A percentile compares a stretch with the other conserved stretches of the same genome.
These are phyloP conservation scores for Spizellomyces sp. DNA, from an alignment of 192 early-diverging fungal species.

Conservation along the genomic window DNA sequence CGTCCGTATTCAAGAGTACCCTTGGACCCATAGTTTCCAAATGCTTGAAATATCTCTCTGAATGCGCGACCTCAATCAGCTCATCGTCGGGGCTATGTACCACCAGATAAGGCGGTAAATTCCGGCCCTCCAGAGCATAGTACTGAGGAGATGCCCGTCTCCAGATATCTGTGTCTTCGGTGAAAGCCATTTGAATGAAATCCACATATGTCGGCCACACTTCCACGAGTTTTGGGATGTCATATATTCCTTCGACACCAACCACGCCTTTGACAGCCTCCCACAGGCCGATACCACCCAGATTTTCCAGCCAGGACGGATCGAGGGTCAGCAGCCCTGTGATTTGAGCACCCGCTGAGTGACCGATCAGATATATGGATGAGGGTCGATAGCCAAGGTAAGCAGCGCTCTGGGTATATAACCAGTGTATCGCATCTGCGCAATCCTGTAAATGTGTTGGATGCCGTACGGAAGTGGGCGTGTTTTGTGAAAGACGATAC, in stretches of 20 bases:
- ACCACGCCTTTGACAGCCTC: conserved; percentile 55
- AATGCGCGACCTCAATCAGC: conserved; percentile 64
- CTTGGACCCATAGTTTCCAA: conserved; percentile 19
- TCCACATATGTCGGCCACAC: conserved; percentile 69
- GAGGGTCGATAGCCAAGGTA: conserved; percentile 8
- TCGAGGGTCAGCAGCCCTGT: conserved; percentile 60
- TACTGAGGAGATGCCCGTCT: conserved; percentile 49
- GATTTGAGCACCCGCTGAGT: conserved; percentile 81
- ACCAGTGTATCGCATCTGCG: conserved; percentile 13
- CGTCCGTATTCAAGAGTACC: conserved; percentile 17
- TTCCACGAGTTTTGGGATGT: conserved; percentile 65
- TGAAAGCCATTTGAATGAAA: conserved; percentile 77
- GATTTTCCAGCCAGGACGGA: conserved; percentile 35
- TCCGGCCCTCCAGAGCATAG: conserved; percentile 26
- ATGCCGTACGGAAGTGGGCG: conserved; percentile 35
- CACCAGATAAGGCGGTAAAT: conserved; percentile 56
- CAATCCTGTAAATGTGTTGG: conserved; percentile 72
- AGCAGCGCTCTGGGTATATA: background rate
- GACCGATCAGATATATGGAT: conserved; percentile 65
- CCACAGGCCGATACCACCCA: conserved; percentile 15
- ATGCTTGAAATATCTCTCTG: conserved; percentile 44
- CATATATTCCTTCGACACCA: conserved; percentile 86
- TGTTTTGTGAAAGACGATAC: conserved; percentile 62
- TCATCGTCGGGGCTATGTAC: conserved; percentile 72
- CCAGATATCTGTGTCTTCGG: conserved; percentile 40